Conservation (phyloP, 2,329 filamentous ascomycete species). For the Fonsecaea nubica region DNA sequence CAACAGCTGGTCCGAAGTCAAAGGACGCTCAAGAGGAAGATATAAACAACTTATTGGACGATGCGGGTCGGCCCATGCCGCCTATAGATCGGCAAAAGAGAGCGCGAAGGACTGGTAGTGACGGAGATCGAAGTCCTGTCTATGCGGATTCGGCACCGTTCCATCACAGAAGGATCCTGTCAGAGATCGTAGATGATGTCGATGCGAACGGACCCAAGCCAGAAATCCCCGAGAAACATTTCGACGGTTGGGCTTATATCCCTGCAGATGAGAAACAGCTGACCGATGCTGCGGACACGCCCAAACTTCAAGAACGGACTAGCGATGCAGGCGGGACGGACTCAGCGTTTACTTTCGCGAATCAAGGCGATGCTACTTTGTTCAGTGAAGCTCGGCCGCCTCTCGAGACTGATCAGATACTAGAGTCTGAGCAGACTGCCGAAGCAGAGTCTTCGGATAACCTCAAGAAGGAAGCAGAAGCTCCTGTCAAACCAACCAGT, state of each 20-base stretch:
- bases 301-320: conserved; percentile 48
- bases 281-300: conserved; percentile 46
- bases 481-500: background rate
- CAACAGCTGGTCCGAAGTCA: conserved; percentile 63
- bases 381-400: conserved; percentile 63
- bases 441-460: conserved; percentile 17
- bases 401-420: conserved; percentile 17
- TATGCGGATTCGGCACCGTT: conserved; percentile 66
- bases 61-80: conserved; percentile 65
- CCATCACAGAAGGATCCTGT: conserved; percentile 30
- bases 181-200: conserved; percentile 31
- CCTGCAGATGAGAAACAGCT: conserved; percentile 43
- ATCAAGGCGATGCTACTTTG: conserved; percentile 50
- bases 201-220: conserved; percentile 19
- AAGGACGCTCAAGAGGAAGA: conserved; percentile 43
- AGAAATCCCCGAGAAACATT: conserved; percentile 27
- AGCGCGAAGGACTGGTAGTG: conserved; percentile 65
- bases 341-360: conserved; percentile 64
- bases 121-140: conserved; percentile 74
- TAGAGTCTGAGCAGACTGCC: conserved; percentile 6
- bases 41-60: conserved; percentile 64
- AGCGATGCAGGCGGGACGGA: conserved; percentile 51
- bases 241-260: conserved; percentile 40
- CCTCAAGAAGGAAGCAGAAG: conserved; percentile 8
- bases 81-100: conserved; percentile 76